Percentiles rank a stretch among this genome's conserved stretches.
These are phyloP conservation scores for Rachicladosporium sp. DNA, from an alignment of 2,329 filamentous ascomycete species.

Conservation along the genomic window DNA sequence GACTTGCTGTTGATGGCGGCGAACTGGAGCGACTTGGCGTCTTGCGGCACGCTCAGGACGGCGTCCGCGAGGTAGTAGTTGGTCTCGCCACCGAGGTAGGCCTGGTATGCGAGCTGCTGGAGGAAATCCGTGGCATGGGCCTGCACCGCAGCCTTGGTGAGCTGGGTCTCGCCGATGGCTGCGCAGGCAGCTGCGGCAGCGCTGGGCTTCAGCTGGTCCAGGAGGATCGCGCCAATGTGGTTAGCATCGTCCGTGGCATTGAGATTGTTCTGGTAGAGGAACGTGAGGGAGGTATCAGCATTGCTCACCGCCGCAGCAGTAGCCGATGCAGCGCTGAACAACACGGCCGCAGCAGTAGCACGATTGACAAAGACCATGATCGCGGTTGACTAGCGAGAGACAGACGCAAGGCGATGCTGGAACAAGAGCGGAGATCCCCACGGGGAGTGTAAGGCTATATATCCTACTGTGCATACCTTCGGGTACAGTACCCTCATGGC, in stretches of 20 bases:
- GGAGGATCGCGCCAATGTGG: constrained; percentile 39
- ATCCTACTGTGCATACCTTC: too few species aligned
- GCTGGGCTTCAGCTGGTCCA: constrained; percentile 30
- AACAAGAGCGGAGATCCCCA: too few species aligned
- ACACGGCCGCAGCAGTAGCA: constrained; percentile 6
- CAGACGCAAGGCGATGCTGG: too few species aligned
- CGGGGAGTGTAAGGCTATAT: too few species aligned
- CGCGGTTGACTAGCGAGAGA: too few species aligned
- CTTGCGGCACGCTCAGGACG: constrained; percentile 22
- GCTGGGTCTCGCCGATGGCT: constrained; percentile 35
- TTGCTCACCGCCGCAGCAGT: constrained; percentile 17
- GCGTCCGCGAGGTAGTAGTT: constrained; percentile 32
- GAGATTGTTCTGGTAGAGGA: constrained; percentile 44
- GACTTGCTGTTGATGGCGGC: constrained; percentile 17
- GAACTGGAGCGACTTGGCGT: constrained; percentile 23
- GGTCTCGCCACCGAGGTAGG: constrained; percentile 28
- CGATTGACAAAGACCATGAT: constrained; percentile 21
- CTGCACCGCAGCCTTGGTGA: constrained; percentile 31
- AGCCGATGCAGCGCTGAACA: constrained; percentile 4
- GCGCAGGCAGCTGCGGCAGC: constrained; percentile 33
- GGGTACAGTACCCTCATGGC: too few species aligned
- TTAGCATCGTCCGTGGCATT: constrained; percentile 42
- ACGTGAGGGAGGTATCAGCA: constrained; percentile 33
- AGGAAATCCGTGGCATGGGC: constrained; percentile 35
- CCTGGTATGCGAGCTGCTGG: constrained; percentile 34